Percentiles rank a stretch among this genome's conserved stretches.
These are phyloP conservation scores for Boechera divaricarpa DNA, from an alignment of 345 rosid genomes.

Conservation along the genomic window DNA sequence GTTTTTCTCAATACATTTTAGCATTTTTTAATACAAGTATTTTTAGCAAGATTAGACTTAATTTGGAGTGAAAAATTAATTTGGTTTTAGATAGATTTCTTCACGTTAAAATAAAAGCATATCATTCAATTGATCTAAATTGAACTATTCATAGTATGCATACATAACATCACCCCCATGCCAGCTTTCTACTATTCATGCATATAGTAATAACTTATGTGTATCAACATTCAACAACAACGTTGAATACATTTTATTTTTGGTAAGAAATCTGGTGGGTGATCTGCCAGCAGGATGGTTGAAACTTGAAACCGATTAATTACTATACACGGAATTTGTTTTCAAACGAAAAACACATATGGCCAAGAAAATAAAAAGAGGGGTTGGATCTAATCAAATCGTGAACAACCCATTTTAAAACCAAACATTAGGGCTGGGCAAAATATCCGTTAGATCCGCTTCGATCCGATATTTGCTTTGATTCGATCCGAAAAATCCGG, in stretches of 20 bases:
- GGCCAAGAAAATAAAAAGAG: slow-evolving; percentile 17
- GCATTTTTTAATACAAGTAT: neutral
- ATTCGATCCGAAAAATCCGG: too few species aligned
- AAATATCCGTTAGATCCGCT: too few species aligned
- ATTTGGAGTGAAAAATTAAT: neutral
- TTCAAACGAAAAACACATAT: neutral
- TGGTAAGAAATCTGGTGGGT: slow-evolving; percentile 42
- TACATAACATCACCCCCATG: neutral
- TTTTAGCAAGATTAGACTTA: neutral
- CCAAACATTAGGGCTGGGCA: too few species aligned
- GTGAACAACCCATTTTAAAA: slow-evolving; percentile 26
- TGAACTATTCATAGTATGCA: neutral
- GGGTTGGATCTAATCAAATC: slow-evolving; percentile 24
- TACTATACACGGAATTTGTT: neutral
- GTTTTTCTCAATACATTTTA: neutral
- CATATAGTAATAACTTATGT: slow-evolving; percentile 17
- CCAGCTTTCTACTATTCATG: slow-evolving; percentile 17
- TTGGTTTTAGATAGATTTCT: neutral
- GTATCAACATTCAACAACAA: slow-evolving; percentile 27
- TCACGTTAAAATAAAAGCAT: neutral
- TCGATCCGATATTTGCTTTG: too few species aligned
- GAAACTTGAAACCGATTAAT: slow-evolving; percentile 3
- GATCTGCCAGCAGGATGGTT: slow-evolving; percentile 32
- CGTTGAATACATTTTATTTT: slow-evolving; percentile 27
- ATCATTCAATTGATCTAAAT: neutral